These are phyloP conservation scores for Mariannaea sp. DNA, from an alignment of 2,329 filamentous ascomycete species.

Conservation along the genomic window DNA sequence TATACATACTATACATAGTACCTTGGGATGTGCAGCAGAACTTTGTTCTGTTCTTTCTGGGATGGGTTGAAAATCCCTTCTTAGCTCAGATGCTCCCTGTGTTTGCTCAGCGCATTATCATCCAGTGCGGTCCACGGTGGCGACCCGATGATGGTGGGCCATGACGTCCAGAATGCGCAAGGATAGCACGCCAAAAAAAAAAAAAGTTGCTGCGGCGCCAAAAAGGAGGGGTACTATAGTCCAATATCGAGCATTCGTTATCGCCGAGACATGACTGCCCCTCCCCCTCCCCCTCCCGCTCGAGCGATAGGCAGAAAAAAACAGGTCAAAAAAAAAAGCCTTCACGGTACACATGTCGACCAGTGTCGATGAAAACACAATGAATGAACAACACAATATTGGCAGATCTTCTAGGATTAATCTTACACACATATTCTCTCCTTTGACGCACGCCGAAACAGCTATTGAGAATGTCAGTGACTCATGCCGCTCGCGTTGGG, in stretches of 20 bases:
- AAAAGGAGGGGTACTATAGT: constrained; percentile 36
- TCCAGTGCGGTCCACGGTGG: constrained; percentile 35
- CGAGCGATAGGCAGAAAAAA: constrained; percentile 3
- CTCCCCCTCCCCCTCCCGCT: constrained; percentile 23
- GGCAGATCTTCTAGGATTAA: no score
- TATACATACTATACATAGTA: no score
- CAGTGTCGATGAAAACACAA: background rate
- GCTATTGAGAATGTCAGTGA: constrained; percentile 23
- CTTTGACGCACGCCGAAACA: constrained; percentile 6
- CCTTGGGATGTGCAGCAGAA: no score
- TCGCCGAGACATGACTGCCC: constrained; percentile 22
- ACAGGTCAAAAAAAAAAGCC: background rate
- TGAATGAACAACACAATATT: background rate
- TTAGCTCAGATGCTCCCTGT: constrained; percentile 33
- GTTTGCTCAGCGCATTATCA: no score
- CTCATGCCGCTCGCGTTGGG: constrained; percentile 39
- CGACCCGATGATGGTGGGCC: constrained; percentile 38
- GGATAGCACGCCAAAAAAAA: constrained; percentile 19
- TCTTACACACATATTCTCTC: no score
- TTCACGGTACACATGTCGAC: background rate
- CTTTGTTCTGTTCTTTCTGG: background rate
- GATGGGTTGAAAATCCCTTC: background rate
- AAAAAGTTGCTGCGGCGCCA: constrained; percentile 25
- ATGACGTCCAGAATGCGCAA: constrained; percentile 39
- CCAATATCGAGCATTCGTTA: constrained; percentile 7